Conservation (phyloP, 202 grass and related monocot genomes). For the Zoysia matrella region DNA sequence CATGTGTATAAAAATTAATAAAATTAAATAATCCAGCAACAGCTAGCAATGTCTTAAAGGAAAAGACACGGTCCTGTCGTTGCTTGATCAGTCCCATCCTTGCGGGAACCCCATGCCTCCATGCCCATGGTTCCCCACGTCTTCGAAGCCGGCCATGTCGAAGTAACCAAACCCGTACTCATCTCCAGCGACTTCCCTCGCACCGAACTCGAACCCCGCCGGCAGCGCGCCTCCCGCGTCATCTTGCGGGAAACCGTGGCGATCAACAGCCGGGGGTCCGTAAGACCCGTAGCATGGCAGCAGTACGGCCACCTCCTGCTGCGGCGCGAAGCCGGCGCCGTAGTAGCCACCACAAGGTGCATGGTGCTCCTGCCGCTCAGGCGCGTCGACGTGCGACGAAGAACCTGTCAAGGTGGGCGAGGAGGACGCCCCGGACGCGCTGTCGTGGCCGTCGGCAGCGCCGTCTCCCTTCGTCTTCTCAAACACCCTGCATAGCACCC, state of each 20-base stretch:
- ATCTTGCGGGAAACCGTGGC: slow-evolving; percentile 34
- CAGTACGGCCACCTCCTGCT: not conserved
- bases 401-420: slow-evolving; percentile 17
- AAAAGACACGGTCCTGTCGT: not conserved
- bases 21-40: slow-evolving; percentile 34
- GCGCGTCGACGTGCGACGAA: slow-evolving; percentile 29
- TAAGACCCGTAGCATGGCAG: slow-evolving; percentile 10
- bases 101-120: slow-evolving; percentile 29
- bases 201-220: slow-evolving; percentile 35
- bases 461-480: slow-evolving; percentile 55
- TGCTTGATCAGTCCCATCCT: slow-evolving; percentile 37
- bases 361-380: slow-evolving; percentile 14
- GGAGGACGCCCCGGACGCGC: slow-evolving; percentile 18
- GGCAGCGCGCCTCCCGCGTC: slow-evolving; percentile 26
- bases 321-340: not conserved
- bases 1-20: slow-evolving; percentile 20
- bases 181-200: slow-evolving; percentile 20
- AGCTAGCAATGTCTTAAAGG: not conserved
- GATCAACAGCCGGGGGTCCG: not conserved
- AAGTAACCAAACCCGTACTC: slow-evolving; percentile 47
- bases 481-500: slow-evolving; percentile 87
- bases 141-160: slow-evolving; percentile 42
- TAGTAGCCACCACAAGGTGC: not conserved
- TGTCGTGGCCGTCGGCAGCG: slow-evolving; percentile 45
- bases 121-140: slow-evolving; percentile 33